A percentile compares a stretch with the other conserved stretches of the same genome.
These are phyloP conservation scores for Veloboletus limbatus DNA, from an alignment of 1,284 basidiomycete genomes.

Conservation along the genomic window DNA sequence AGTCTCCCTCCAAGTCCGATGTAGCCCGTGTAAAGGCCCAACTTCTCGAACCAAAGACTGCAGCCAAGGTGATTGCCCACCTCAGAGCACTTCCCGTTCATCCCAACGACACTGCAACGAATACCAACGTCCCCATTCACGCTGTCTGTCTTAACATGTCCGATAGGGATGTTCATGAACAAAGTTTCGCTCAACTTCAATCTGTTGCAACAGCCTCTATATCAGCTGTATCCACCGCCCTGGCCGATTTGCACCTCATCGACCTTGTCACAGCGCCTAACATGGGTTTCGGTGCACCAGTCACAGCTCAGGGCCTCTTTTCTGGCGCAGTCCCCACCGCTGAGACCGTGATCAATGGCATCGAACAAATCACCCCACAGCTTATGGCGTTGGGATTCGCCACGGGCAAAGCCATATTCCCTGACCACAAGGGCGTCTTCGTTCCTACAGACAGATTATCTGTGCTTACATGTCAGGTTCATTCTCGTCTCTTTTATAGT, in stretches of 20 bases:
- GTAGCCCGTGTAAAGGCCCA: constrained; percentile 68
- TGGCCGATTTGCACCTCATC: constrained; percentile 58
- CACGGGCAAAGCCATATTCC: constrained; percentile 61
- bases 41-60: constrained; percentile 61
- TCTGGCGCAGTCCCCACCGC: constrained; percentile 73
- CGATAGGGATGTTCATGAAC: constrained; percentile 57
- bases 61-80: constrained; percentile 67
- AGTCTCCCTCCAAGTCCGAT: constrained; percentile 45
- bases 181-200: constrained; percentile 49
- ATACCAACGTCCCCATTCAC: constrained; percentile 53
- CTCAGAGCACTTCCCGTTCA: constrained; percentile 51
- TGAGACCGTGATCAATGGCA: constrained; percentile 63
- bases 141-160: constrained; percentile 66
- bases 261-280: constrained; percentile 53
- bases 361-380: constrained; percentile 68
- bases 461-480: constrained; percentile 65
- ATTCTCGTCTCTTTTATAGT: constrained; percentile 1
- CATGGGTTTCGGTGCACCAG: constrained; percentile 60
- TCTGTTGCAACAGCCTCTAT: constrained; percentile 49
- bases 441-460: constrained; percentile 76
- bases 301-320: constrained; percentile 54
- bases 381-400: constrained; percentile 76
- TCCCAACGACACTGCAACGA: constrained; percentile 12
- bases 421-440: constrained; percentile 66
- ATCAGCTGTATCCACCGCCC: constrained; percentile 45